Evolutionary conservation across 192 early-diverging fungal genomes (phyloP).

Genomic region (Dissophora globulifera): DNA sequence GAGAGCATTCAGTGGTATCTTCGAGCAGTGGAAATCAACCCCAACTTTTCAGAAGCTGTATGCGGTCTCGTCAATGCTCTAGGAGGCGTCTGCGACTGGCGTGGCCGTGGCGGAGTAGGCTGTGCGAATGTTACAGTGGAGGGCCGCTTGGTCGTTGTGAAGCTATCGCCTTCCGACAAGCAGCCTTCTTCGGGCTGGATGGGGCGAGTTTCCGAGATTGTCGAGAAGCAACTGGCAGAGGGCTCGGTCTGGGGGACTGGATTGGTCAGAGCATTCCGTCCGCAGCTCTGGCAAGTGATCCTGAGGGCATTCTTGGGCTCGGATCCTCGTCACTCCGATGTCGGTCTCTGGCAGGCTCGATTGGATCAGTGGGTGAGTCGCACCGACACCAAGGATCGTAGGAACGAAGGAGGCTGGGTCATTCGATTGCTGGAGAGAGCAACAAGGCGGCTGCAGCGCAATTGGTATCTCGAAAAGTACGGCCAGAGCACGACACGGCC

Average conservation of each 20-base stretch:
- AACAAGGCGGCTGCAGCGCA: slow-evolving; percentile 68
- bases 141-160: slow-evolving; percentile 41
- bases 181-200: slow-evolving; percentile 69
- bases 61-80: slow-evolving; percentile 91
- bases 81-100: slow-evolving; percentile 92
- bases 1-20: slow-evolving; percentile 89
- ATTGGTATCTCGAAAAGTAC: slow-evolving; percentile 70
- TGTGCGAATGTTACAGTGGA: slow-evolving; percentile 48
- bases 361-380: slow-evolving; percentile 23
- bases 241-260: slow-evolving; percentile 68
- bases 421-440: slow-evolving; percentile 72
- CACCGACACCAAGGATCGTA: slow-evolving; percentile 31
- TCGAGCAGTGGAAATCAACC: slow-evolving; percentile 84
- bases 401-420: slow-evolving; percentile 81
- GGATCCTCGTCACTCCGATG: slow-evolving; percentile 22
- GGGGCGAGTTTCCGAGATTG: slow-evolving; percentile 79
- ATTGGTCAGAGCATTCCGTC: slow-evolving; percentile 57
- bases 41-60: slow-evolving; percentile 92
- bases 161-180: slow-evolving; percentile 16
- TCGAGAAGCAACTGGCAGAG: slow-evolving; percentile 79
- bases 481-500: slow-evolving; percentile 12
- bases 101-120: slow-evolving; percentile 75
- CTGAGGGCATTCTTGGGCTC: slow-evolving; percentile 30
- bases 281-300: slow-evolving; percentile 29
- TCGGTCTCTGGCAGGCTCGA: slow-evolving; percentile 24